phyloP scores from a whole-genome alignment of 164 flowering plant genomes.

The Magnolia changhungtana region DNA sequence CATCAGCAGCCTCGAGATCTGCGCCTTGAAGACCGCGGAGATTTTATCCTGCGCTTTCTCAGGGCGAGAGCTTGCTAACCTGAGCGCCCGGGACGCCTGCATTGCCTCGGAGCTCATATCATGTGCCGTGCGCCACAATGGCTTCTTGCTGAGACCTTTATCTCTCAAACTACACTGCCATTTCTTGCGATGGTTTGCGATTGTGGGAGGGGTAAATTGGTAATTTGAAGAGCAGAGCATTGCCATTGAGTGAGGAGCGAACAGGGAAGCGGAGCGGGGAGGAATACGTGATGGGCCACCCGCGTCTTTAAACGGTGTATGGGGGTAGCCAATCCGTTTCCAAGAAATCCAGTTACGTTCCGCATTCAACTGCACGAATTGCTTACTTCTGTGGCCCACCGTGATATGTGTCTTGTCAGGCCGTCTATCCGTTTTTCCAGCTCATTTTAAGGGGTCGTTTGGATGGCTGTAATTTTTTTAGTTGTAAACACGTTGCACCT shows the following conservation, averaged over 20 bases:
- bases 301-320: too few species aligned
- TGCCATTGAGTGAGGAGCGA: not conserved
- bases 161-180: slow-evolving; percentile 12
- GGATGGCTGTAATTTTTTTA: too few species aligned
- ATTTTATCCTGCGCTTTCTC: not conserved
- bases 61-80: slow-evolving; percentile 2
- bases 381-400: too few species aligned
- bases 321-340: too few species aligned
- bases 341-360: too few species aligned
- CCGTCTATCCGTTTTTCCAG: too few species aligned
- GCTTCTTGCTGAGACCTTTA: slow-evolving; percentile 18
- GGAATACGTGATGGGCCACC: too few species aligned
- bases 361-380: too few species aligned
- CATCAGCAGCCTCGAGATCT: slow-evolving; percentile 11
- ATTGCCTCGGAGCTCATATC: slow-evolving; percentile 21
- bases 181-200: not conserved
- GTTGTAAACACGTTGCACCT: too few species aligned
- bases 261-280: too few species aligned
- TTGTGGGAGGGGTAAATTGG: not conserved
- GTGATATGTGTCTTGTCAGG: too few species aligned
- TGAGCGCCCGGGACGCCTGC: slow-evolving; percentile 12
- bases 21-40: not conserved
- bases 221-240: not conserved
- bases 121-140: slow-evolving; percentile 13
- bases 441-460: too few species aligned